Percentiles rank a stretch among this genome's conserved stretches.
Conservation (phyloP, 805 yeast genomes). For the Barnettozyma sucrosica region DNA sequence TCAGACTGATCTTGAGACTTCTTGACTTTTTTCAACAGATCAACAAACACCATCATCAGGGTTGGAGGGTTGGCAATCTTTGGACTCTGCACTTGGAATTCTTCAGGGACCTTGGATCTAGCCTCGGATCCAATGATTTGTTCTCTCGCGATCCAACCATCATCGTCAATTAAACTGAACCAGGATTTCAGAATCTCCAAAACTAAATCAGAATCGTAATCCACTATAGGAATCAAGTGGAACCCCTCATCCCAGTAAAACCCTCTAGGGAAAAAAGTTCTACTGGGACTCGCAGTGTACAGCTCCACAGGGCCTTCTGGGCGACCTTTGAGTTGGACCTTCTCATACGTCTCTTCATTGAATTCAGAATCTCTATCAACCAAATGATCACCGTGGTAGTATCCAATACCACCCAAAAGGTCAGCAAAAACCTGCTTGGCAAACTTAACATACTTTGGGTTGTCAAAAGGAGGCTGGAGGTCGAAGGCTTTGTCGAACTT, state of each 20-base stretch:
- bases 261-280: slow-evolving; percentile 94
- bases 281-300: slow-evolving; percentile 81
- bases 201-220: slow-evolving; percentile 77
- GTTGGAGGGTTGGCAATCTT: slow-evolving; percentile 95
- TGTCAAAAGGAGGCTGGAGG: slow-evolving; percentile 49
- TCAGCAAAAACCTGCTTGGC: slow-evolving; percentile 80
- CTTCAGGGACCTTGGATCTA: slow-evolving; percentile 77
- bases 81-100: slow-evolving; percentile 82
- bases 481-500: slow-evolving; percentile 49
- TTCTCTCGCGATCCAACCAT: slow-evolving; percentile 97
- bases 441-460: slow-evolving; percentile 41
- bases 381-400: slow-evolving; percentile 75
- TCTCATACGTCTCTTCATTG: slow-evolving; percentile 65
- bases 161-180: slow-evolving; percentile 79
- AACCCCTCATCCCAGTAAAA: slow-evolving; percentile 99
- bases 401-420: slow-evolving; percentile 84
- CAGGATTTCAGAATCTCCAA: slow-evolving; percentile 80
- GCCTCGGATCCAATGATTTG: slow-evolving; percentile 91
- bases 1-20: slow-evolving; percentile 10
- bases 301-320: slow-evolving; percentile 73
- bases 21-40: slow-evolving; percentile 44
- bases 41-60: slow-evolving; percentile 64
- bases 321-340: slow-evolving; percentile 41
- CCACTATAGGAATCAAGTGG: slow-evolving; percentile 75
- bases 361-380: slow-evolving; percentile 69